Percentiles rank a stretch among this genome's conserved stretches.
Evolutionary conservation across 2,329 filamentous ascomycete species (phyloP).

Genomic region (Paraconiothyrium brasiliense): DNA sequence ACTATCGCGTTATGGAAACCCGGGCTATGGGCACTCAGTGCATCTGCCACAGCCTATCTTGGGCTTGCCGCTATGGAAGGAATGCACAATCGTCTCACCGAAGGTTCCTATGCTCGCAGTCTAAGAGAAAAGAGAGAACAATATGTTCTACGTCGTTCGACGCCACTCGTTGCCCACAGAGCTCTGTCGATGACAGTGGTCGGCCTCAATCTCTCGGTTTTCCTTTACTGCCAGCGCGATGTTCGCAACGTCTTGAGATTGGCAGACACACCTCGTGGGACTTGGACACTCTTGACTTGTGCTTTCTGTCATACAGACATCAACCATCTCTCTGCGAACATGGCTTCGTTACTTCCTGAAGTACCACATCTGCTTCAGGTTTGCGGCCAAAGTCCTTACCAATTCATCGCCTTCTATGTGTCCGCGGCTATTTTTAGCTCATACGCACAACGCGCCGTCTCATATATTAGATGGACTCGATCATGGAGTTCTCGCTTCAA

Average conservation of each 20-base stretch:
- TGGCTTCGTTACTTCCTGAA: conserved; percentile 2
- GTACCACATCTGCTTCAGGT: conserved; percentile 3
- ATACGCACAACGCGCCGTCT: conserved; percentile 8
- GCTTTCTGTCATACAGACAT: conserved; percentile 4
- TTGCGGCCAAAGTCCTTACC: conserved; percentile 13
- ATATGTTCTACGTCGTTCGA: neutral
- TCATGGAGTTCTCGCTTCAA: conserved; percentile 1
- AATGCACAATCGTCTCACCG: conserved; percentile 4
- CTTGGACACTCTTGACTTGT: conserved; percentile 8
- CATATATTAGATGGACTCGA: conserved; percentile 5
- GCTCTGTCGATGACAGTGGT: conserved; percentile 5
- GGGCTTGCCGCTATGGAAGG: conserved; percentile 13
- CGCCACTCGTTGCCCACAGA: neutral
- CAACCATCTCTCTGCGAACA: conserved; percentile 1
- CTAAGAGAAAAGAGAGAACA: neutral
- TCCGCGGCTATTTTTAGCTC: conserved; percentile 10
- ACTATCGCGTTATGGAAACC: conserved; percentile 6
- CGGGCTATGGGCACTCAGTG: conserved; percentile 11
- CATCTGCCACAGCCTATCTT: neutral
- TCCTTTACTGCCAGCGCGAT: neutral
- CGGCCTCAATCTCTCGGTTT: conserved; percentile 8
- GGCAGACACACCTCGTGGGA: neutral
- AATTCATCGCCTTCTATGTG: conserved; percentile 11
- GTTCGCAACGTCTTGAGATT: neutral
- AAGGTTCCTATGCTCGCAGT: conserved; percentile 2